Evolutionary conservation across 2,329 filamentous ascomycete genomes (phyloP).

Genomic region (Volutella citrinella): DNA sequence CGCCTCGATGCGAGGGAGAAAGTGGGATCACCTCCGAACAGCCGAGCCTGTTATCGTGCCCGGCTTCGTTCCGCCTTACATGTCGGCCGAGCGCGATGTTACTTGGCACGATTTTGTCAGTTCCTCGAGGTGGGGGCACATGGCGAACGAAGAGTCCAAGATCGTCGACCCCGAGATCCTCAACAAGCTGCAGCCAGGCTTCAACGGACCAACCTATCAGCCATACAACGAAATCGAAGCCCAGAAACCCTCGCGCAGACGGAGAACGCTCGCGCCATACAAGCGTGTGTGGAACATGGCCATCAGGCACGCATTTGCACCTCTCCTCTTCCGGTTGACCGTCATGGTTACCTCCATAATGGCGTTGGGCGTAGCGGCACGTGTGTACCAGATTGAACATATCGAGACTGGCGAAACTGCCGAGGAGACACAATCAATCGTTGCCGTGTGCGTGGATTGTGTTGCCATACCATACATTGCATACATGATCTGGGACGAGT

Average conservation of each 20-base stretch:
- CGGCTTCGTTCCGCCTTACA: constrained; percentile 40
- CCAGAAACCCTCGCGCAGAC: constrained; percentile 25
- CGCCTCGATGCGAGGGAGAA: constrained; percentile 44
- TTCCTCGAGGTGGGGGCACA: constrained; percentile 50
- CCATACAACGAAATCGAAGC: constrained; percentile 27
- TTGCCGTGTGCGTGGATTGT: constrained; percentile 86
- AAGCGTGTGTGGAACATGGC: constrained; percentile 66
- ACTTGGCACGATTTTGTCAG: constrained; percentile 53
- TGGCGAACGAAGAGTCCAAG: constrained; percentile 45
- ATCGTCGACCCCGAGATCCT: constrained; percentile 45
- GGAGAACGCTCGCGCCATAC: constrained; percentile 33
- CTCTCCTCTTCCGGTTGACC: constrained; percentile 75
- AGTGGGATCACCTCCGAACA: constrained; percentile 59
- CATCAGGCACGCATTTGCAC: constrained; percentile 80
- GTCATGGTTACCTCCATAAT: constrained; percentile 81
- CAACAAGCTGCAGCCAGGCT: constrained; percentile 45
- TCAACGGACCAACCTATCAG: constrained; percentile 37
- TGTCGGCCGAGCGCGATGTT: constrained; percentile 35
- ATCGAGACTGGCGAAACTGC: constrained; percentile 37
- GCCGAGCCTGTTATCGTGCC: constrained; percentile 59
- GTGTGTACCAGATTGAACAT: constrained; percentile 64
- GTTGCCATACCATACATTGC: constrained; percentile 85
- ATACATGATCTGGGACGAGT: constrained; percentile 96
- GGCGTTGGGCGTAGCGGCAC: constrained; percentile 74
- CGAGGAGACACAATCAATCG: constrained; percentile 74